Base-by-base conservation (phyloP, 129 eudicot genomes). In the Smallanthus sonchifolius region DNA sequence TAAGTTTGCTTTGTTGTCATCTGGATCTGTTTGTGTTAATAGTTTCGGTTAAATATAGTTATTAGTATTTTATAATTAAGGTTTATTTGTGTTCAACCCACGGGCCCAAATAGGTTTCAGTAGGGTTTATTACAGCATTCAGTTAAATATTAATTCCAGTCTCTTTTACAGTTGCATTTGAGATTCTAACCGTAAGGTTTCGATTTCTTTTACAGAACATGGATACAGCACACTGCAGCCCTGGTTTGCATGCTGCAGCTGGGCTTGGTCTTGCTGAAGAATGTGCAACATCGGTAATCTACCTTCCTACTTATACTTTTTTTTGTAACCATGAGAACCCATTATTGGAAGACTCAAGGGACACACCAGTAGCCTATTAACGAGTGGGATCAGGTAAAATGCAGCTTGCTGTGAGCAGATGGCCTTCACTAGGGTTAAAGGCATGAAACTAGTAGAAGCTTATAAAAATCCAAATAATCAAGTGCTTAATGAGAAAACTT, bases 201-300 rank as follows among this genome's bases (percentile, higher is more conserved):
- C 28, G 6, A 3, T 6, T 42, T 61, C 20, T 63, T 28, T 77
- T 79, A 70, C 92, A 94, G 99, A 91, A 88, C 77, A 75, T 94
- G 84, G 99, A 94, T 81, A 97, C 85, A 85, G 87, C 90, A 0
- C 96, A 94, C 82, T 86, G 96, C 87, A 91, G 94, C 71, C 91
- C 94, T 68, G 99, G 96, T 65, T 84, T 94, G 84, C 91, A 86
- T 85, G 90, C 91, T 79, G 94, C 99, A 67, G 97, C 99, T 68
- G 99, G 99, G 62, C 97, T 96, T 74, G 97, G 94, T 79, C 97
- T 94, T 68, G 97, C 99, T 51, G 99, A 94, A 82, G 97, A 94
- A 80, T 94, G 99, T 84, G 92, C 96, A 20, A 69, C 93, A 32
- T 62, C 91, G 88, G 99, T 94, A 83, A 48, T 81, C 4, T 34